Base-by-base conservation (phyloP, 495 filamentous ascomycete species). In the Venustampulla echinocandica region DNA sequence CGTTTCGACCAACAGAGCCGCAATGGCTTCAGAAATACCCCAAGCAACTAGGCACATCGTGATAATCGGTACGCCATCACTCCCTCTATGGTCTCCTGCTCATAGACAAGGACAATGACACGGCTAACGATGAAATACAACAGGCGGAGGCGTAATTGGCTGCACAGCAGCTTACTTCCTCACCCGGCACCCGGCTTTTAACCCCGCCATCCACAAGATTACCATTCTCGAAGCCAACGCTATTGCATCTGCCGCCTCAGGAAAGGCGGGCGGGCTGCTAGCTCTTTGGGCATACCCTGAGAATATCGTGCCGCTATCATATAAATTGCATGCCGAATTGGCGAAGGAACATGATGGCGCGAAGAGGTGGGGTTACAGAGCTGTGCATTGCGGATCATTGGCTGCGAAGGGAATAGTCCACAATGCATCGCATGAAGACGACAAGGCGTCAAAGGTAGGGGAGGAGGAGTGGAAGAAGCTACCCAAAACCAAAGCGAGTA, bases 101-200 rank as follows among this genome's bases (percentile, higher is more conserved):
- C 23, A 28, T n/a, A 18, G 39, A 18, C 27, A 32, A 28, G 30
- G 5, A 13, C 24, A 20, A 39, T 34, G 41, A 35, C 10, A 24
- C 5, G 17, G 22, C n/a, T n/a, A n/a, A n/a, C n/a, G n/a, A n/a
- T n/a, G n/a, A n/a, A n/a, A n/a, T 15, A 18, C 13, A 25, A 22
- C 44, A 90, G 90, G 92, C 54, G 92, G 90, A 55, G 92, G 92
- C 59, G 89, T 98, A 46, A 95, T 98, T 58, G 92, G 92, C 56
- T 85, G 81, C 63, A 92, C 87, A 45, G 87, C 87, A 11, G 92
- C 92, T 42, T 98, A 98, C 64, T 97, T 84, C 60, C 70, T 98
- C 11, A 90, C 88, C 1, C 82, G 87, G 50, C 92, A 98, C 64
- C 84, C 86, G 10, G 78, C 77, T 18, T 98, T 83, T 65, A 74